Percentiles rank a stretch among this genome's conserved stretches.
These are phyloP conservation scores for Botryosphaeria dothidea DNA, from an alignment of 2,329 filamentous ascomycete species.

Conservation along the genomic window DNA sequence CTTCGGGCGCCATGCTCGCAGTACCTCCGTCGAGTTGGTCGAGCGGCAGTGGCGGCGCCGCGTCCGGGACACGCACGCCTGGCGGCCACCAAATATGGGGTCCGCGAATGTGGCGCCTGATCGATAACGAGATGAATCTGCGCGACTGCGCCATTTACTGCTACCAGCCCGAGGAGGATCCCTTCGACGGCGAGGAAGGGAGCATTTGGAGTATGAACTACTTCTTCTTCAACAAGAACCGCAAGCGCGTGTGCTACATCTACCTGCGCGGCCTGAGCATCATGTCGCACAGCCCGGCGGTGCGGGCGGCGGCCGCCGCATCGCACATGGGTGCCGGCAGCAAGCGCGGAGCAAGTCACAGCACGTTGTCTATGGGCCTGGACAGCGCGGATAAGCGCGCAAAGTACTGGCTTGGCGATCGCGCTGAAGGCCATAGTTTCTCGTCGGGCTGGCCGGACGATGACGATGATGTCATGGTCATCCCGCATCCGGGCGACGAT, in stretches of 20 bases:
- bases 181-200: constrained; percentile 87
- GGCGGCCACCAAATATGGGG: constrained; percentile 70
- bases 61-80: constrained; percentile 50
- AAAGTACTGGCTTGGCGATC: constrained; percentile 82
- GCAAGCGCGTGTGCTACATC: constrained; percentile 91
- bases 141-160: constrained; percentile 87
- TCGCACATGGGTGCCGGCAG: background rate
- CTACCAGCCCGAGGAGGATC: constrained; percentile 86
- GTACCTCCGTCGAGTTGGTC: constrained; percentile 30
- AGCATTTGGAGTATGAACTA: constrained; percentile 95
- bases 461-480: constrained; percentile 43
- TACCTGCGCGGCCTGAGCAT: constrained; percentile 87
- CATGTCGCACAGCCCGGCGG: constrained; percentile 62
- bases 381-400: constrained; percentile 71
- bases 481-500: constrained; percentile 37
- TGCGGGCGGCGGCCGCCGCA: constrained; percentile 25
- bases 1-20: constrained; percentile 32
- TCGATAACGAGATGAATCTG: constrained; percentile 93
- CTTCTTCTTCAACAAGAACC: constrained; percentile 93
- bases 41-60: constrained; percentile 43
- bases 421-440: constrained; percentile 32
- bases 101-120: constrained; percentile 84
- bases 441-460: constrained; percentile 42
- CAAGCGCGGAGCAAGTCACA: background rate
- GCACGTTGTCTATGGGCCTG: constrained; percentile 11